Evolutionary conservation across 2,329 filamentous ascomycete species (phyloP), one percentile per base, ranked within the genome.

Genomic region (Aspergillus pseudoglaucus): DNA sequence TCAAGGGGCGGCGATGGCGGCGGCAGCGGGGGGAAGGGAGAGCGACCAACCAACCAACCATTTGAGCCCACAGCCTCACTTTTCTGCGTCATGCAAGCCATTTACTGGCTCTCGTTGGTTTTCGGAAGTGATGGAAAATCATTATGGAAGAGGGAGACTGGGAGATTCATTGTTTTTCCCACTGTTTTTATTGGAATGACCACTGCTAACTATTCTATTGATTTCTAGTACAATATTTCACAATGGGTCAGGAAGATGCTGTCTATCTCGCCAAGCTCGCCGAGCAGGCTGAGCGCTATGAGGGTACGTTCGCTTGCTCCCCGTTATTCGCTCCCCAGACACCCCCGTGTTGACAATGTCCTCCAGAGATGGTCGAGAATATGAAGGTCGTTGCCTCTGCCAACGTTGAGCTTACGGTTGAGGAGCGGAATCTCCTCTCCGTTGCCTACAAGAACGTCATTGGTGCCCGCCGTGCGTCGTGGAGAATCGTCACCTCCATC

Each of bases 371-470:
- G 91, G 91, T 97, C 62, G 90, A 95, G 81, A 95, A 96, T 84
- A 97, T 97, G 91, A 97, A 96, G 85, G 84, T 88, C 62, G 91
- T 96, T 67, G 91, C 91, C 66, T 90, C 87, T 61, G 88, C 91
- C 71, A 83, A 88, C 69, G 83, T 77, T 66, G 86, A 90, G 67
- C 81, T 90, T 63, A 86, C 84, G 57, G 90, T 96, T 61, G 91
- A 96, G 77, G 90, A 96, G 83, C 88, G 90, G 72, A 96, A 96
- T 79, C 88, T 96, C 58, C 84, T 96, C 54, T 95, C 90, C 52
- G 90, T 96, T 70, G 90, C 90, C 74, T 96, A 96, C 85, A 96
- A 96, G 86, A 96, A 96, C 78, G 90, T 96, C 71, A 93, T 96
- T 69, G 90, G 90, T 73, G 88, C 90, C 64, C 87, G 90, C 73